Percentiles rank a stretch among this genome's conserved stretches.
These are phyloP conservation scores for Eudorina sp. DNA, from an alignment of 139 green algal species.

Conservation along the genomic window DNA sequence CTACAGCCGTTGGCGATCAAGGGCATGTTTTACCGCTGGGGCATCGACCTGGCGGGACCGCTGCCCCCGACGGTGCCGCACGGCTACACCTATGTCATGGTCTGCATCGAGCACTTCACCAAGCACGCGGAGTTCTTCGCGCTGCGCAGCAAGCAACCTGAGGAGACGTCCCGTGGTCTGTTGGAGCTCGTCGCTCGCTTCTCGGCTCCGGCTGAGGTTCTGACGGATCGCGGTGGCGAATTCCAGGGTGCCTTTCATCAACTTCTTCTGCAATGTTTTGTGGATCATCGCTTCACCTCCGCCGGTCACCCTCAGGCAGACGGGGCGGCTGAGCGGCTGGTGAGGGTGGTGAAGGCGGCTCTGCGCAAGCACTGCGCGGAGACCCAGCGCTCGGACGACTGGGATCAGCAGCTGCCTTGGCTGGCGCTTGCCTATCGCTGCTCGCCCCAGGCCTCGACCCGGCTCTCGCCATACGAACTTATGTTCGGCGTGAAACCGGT, in stretches of 20 bases:
- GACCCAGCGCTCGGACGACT: background rate
- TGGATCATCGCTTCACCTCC: too few relatives aligned
- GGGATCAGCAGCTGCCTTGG: too few relatives aligned
- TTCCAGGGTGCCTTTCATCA: too few relatives aligned
- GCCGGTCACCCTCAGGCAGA: too few relatives aligned
- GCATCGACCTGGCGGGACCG: background rate
- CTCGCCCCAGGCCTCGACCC: background rate
- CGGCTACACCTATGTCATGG: background rate
- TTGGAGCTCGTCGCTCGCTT: background rate
- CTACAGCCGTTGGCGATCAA: too few relatives aligned
- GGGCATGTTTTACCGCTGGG: too few relatives aligned
- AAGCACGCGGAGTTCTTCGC: background rate
- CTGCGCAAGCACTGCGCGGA: background rate
- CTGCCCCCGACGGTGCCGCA: background rate
- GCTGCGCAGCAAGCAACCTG: slow-evolving; percentile 1
- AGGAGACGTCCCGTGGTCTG: background rate
- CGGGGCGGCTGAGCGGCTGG: too few relatives aligned
- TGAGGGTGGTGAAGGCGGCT: too few relatives aligned
- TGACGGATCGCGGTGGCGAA: too few relatives aligned
- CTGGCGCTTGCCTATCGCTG: background rate
- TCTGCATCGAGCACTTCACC: slow-evolving; percentile 1
- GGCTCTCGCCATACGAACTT: background rate
- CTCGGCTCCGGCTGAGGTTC: too few relatives aligned
- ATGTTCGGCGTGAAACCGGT: background rate
- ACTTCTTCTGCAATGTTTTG: too few relatives aligned